A percentile compares a stretch with the other conserved stretches of the same genome.
phyloP scores from a whole-genome alignment of 495 filamentous ascomycete genomes.

The Podospora appendiculata region DNA sequence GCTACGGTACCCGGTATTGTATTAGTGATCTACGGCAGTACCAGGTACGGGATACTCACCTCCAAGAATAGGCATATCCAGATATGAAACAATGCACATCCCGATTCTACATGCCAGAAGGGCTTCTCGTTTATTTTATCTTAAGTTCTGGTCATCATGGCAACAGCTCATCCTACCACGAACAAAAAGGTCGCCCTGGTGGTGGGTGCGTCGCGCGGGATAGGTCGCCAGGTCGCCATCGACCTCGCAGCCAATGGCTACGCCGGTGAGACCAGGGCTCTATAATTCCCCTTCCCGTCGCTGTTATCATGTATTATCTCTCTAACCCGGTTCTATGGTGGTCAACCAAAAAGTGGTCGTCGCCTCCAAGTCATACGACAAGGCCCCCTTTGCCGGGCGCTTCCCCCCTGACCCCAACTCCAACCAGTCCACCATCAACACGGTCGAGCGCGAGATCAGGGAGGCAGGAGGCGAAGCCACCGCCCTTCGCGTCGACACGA shows the following conservation, averaged over 20 bases:
- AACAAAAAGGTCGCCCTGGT: constrained; percentile 50
- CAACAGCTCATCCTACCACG: neutral
- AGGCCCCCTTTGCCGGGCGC: constrained; percentile 31
- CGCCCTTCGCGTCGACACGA: constrained; percentile 63
- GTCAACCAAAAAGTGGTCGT: constrained; percentile 62
- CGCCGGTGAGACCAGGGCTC: constrained; percentile 39
- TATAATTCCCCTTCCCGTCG: no score
- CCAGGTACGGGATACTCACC: no score
- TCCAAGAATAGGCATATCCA: no score
- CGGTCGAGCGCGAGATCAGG: constrained; percentile 71
- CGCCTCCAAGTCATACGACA: constrained; percentile 55
- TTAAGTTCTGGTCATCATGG: neutral
- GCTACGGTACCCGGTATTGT: no score
- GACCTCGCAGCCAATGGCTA: constrained; percentile 66
- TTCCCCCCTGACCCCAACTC: constrained; percentile 86
- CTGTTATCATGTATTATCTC: no score
- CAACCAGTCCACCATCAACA: constrained; percentile 68
- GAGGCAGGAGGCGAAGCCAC: constrained; percentile 57
- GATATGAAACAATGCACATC: no score
- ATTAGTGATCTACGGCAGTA: no score
- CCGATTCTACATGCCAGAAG: no score
- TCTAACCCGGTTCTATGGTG: constrained; percentile 43
- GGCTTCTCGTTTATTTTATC: neutral
- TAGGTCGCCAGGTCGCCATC: constrained; percentile 72
- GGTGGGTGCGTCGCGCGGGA: constrained; percentile 68